Base-by-base conservation (phyloP, 2,329 filamentous ascomycete species). In the Calonectria henricotiae region DNA sequence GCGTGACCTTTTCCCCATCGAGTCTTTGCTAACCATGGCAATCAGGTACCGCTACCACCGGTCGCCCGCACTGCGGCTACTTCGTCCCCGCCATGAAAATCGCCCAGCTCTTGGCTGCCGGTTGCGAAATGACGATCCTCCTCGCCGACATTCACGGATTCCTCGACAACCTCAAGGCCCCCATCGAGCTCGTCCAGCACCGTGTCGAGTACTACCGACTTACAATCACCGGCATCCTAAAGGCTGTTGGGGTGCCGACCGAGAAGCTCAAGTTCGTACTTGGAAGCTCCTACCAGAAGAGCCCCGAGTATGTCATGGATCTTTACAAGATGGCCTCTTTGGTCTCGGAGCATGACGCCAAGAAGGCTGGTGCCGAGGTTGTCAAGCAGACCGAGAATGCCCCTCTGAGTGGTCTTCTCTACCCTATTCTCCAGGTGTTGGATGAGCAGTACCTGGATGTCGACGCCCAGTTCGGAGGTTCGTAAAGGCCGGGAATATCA, bases 361-460 rank as follows among this genome's bases (percentile, higher is more conserved):
- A 95, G 83, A 96, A 94, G 83, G 95, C 96, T 0, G 96, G 96
- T 44, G 93, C 94, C 1, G 96, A 98, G 83, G 90, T 98, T 8
- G 96, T 99, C 74, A 98, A 98, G 87, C 95, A 98, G 85, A 91
- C 92, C 4, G 89, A 90, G 67, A 95, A 96, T 78, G 89, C 92
- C 7, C 89, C 92, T 1, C 81, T 96, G 47, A 91, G 82, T 60
- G 83, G 83, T 30, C 78, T 84, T 2, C 77, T 85, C 62, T 85
- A 85, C 79, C 83, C 83, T 9, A 78, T 84, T 12, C 75, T 99
- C 83, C 96, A 98, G 83, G 93, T 93, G 0, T 85, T 98, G 55
- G 96, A 98, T 79, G 96, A 98, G 84, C 89, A 96, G 85, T 91
- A 98, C 86, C 86, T 99, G 4, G 91, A 91, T 68, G 94, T 95